Percentiles rank a stretch among this genome's conserved stretches.
These are phyloP conservation scores for Pilatotrama ljubarskyi DNA, from an alignment of 768 basidiomycete species.

Conservation along the genomic window DNA sequence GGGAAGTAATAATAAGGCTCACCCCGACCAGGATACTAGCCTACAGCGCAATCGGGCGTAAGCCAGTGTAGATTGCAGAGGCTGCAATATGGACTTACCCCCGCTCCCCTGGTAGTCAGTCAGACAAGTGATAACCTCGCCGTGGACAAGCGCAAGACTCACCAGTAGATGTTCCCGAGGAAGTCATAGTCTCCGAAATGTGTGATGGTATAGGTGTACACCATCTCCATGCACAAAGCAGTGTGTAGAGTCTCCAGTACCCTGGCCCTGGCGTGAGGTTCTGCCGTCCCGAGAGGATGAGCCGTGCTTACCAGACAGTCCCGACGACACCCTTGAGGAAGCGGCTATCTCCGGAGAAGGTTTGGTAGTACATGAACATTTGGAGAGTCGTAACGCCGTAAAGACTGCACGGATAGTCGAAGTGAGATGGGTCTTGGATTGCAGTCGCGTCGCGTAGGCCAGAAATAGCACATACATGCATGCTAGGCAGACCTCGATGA, in stretches of 20 bases:
- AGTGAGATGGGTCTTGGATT: background rate
- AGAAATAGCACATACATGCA: background rate
- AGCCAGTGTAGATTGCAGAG: too few relatives aligned
- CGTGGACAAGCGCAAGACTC: background rate
- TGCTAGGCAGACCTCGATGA: constrained; percentile 11
- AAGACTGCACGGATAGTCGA: background rate
- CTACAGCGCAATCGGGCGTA: background rate
- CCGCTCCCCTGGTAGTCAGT: background rate
- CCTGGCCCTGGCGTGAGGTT: background rate
- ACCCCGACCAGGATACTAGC: constrained; percentile 4
- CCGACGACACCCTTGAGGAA: constrained; percentile 6
- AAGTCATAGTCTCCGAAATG: constrained; percentile 12
- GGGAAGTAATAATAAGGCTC: background rate
- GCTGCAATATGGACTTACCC: background rate
- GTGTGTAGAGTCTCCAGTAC: constrained; percentile 9
- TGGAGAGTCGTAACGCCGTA: constrained; percentile 12
- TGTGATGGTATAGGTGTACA: constrained; percentile 4
- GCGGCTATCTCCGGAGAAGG: background rate
- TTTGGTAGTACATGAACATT: constrained; percentile 7
- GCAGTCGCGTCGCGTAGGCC: too few relatives aligned
- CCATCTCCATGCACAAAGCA: constrained; percentile 5
- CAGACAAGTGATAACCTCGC: too few relatives aligned
- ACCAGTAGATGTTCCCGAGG: constrained; percentile 7
- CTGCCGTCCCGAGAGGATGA: too few relatives aligned
- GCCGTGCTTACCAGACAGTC: background rate